Percentiles rank a stretch among this genome's conserved stretches.
These are phyloP conservation scores for Cercophora scortea DNA, from an alignment of 495 filamentous ascomycete genomes.

Conservation along the genomic window DNA sequence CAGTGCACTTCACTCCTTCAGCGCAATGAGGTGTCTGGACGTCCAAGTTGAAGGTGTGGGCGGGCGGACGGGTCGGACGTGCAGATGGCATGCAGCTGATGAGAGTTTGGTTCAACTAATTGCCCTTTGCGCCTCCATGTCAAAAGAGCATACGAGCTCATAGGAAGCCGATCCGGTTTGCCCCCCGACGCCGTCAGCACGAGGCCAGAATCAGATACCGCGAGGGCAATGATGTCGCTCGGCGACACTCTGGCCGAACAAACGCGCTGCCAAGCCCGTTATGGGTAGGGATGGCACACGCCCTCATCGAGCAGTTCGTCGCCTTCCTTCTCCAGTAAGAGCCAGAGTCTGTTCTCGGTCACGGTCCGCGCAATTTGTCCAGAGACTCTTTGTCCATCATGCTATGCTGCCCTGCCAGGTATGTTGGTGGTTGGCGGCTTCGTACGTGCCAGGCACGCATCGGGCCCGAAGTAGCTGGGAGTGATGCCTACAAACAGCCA, in stretches of 20 bases:
- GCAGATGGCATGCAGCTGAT: neutral
- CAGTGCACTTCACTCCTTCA: too few species aligned
- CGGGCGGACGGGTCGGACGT: too few species aligned
- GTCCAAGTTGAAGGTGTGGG: too few species aligned
- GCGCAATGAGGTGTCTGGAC: neutral
- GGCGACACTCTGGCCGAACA: slow-evolving; percentile 22
- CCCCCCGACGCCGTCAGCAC: slow-evolving; percentile 12
- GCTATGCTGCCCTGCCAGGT: neutral
- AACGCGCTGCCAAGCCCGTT: slow-evolving; percentile 15
- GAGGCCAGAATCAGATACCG: neutral
- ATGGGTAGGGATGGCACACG: slow-evolving; percentile 24
- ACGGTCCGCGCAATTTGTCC: slow-evolving; percentile 13
- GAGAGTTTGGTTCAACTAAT: slow-evolving; percentile 1
- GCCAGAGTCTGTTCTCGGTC: neutral
- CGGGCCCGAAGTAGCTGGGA: too few species aligned
- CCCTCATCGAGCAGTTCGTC: slow-evolving; percentile 13
- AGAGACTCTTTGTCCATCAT: neutral
- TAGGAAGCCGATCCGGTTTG: slow-evolving; percentile 16
- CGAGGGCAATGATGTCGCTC: slow-evolving; percentile 16
- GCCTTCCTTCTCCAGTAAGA: slow-evolving; percentile 1
- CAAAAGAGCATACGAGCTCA: slow-evolving; percentile 2
- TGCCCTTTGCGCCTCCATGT: neutral
- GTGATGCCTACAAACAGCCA: too few species aligned
- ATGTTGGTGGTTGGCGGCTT: too few species aligned
- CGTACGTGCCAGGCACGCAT: too few species aligned